These are phyloP conservation scores for Thymus mandschuricus DNA, from an alignment of 257 asterid genomes.

Conservation along the genomic window DNA sequence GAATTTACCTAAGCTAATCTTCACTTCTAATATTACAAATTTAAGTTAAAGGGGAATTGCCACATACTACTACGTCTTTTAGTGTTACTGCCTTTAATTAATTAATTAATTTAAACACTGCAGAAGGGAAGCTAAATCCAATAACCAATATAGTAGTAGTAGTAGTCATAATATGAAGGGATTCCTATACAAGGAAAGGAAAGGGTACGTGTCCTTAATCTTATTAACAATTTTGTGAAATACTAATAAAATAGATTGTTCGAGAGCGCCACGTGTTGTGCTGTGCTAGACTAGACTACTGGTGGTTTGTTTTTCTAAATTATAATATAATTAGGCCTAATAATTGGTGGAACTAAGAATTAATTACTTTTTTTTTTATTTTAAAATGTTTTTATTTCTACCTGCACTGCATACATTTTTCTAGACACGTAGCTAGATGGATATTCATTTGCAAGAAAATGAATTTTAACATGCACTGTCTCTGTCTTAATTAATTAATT, in stretches of 20 bases:
- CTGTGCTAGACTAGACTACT: not conserved
- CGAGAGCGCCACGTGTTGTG: constrained; percentile 17
- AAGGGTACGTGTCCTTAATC: constrained; percentile 1
- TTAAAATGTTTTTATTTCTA: no score
- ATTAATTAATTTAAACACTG: no score
- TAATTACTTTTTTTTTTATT: not conserved
- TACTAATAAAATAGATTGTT: not conserved
- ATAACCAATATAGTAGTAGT: no score
- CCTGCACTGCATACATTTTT: not conserved
- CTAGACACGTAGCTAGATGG: not conserved
- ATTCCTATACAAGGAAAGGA: not conserved
- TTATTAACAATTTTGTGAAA: not conserved
- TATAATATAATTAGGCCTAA: not conserved
- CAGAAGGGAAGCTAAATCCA: no score
- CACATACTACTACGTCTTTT: no score
- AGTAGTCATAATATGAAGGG: no score
- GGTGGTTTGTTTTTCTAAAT: not conserved
- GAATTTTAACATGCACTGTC: no score
- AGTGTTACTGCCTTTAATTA: no score
- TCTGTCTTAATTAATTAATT: no score
- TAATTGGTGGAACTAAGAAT: constrained; percentile 13
- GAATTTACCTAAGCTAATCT: no score
- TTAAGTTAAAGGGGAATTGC: no score
- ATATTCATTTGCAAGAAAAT: not conserved
- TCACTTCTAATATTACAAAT: no score